A percentile compares a stretch with the other conserved stretches of the same genome.
Conservation (phyloP, 495 filamentous ascomycete species). For the Penicillium paxilli region DNA sequence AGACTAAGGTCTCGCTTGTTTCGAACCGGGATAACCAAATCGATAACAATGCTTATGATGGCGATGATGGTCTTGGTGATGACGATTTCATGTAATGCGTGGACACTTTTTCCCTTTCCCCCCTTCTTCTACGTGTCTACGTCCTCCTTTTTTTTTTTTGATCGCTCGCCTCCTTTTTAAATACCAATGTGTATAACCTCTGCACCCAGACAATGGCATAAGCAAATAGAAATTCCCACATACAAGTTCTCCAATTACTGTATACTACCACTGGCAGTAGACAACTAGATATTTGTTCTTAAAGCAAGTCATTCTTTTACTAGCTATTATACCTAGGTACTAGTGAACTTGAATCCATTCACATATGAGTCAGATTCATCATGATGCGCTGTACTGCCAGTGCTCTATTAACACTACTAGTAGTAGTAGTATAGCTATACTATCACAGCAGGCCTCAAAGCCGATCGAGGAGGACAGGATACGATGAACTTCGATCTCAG, state of each 20-base stretch:
- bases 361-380: too few relatives aligned
- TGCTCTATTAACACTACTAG: too few relatives aligned
- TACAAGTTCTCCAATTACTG: background rate
- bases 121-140: slow-evolving; percentile 8
- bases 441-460: too few relatives aligned
- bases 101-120: slow-evolving; percentile 7
- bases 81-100: slow-evolving; percentile 68
- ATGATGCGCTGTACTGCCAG: too few relatives aligned
- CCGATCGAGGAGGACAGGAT: too few relatives aligned
- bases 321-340: too few relatives aligned
- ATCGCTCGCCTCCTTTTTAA: background rate
- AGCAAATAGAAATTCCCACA: slow-evolving; percentile 14
- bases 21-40: slow-evolving; percentile 65
- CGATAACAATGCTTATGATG: slow-evolving; percentile 75
- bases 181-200: background rate
- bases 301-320: background rate
- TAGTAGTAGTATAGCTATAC: too few relatives aligned
- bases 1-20: slow-evolving; percentile 85
- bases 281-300: too few relatives aligned
- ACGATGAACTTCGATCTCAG: too few relatives aligned
- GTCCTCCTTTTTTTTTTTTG: too few relatives aligned
- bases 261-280: too few relatives aligned
- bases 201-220: background rate
- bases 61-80: slow-evolving; percentile 75
- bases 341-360: too few relatives aligned